Evolutionary conservation across 78 protist genomes (phyloP).

Genomic region (Dictyostelium purpureum): DNA sequence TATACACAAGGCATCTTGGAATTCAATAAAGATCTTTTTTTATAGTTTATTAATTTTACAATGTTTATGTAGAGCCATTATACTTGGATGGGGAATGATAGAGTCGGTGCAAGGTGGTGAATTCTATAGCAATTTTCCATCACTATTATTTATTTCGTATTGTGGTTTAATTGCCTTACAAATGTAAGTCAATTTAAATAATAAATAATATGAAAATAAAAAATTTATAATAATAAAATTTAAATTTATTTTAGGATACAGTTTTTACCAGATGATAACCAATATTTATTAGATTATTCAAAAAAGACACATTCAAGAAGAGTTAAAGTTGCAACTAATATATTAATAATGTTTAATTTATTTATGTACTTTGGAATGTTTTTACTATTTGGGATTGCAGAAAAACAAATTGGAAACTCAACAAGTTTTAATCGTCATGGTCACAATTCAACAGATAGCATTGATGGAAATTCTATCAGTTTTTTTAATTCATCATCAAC

Average conservation of each 20-base stretch:
- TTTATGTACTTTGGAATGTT: slow-evolving; percentile 28
- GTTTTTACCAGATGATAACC: slow-evolving; percentile 17
- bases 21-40: slow-evolving; percentile 25
- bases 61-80: slow-evolving; percentile 8
- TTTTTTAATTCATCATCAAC: background rate
- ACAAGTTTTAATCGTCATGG: slow-evolving; percentile 1
- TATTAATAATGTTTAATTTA: background rate
- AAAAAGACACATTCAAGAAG: background rate
- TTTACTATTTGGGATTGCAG: slow-evolving; percentile 34
- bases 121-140: slow-evolving; percentile 25
- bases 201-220: too few species aligned
- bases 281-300: slow-evolving; percentile 1
- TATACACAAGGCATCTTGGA: slow-evolving; percentile 31
- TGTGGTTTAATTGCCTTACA: slow-evolving; percentile 20
- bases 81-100: slow-evolving; percentile 16
- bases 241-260: slow-evolving; percentile 8
- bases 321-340: slow-evolving; percentile 19
- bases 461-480: background rate
- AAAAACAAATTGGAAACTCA: slow-evolving; percentile 9
- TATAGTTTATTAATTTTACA: slow-evolving; percentile 31
- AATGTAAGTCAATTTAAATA: background rate
- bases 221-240: background rate
- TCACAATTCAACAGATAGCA: background rate
- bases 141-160: slow-evolving; percentile 37
- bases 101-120: slow-evolving; percentile 13